Base-by-base conservation (phyloP, 2,329 filamentous ascomycete species). In the Teratosphaeria viscida region DNA sequence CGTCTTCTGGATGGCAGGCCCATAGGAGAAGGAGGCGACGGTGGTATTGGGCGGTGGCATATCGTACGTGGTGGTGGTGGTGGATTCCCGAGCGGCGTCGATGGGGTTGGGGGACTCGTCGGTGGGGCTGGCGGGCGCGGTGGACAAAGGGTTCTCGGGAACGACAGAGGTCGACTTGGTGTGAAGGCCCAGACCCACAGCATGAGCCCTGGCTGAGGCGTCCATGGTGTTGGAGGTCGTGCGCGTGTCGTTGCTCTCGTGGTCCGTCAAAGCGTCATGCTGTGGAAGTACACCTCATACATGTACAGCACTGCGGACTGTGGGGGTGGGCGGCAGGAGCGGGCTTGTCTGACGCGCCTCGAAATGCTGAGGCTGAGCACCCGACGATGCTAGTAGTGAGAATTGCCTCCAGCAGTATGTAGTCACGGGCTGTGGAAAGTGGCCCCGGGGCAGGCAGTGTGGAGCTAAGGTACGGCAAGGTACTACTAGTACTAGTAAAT, bases 1-100 rank as follows among this genome's bases (percentile, higher is more conserved):
- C 0, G 84, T 86, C 11, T 84, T 85, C 68, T 83, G 81, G 12
- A 84, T 86, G 16, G 84, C 80, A 34, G 84, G 84, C 59, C 81
- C 82, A 66, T 84, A 83, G 2, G 82, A 83, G 61, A 86, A 79
- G 68, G 84, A 82, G 53, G 80, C 84, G 59, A 86, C 72, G 54
- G 81, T 79, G 26, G 70, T 66, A 57, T 73, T 65, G 27, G 64
- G 63, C 54, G 70, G 65, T 26, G 69, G 66, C 59, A 68, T 63
- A 16, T 39, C 49, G 52, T 56, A 61, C 62, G 58, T 61, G 49
- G 60, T 62, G 11, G 60, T 65, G 34, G 59, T 64, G 54, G 59
- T 62, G 52, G 62, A 62, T 35, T 52, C 27, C 8, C 56, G 58
- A 2, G 35, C 26, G 23, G 54, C 6, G 4, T 43, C 14, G 29